A percentile compares a stretch with the other conserved stretches of the same genome.
phyloP scores from a whole-genome alignment of 2,329 filamentous ascomycete species.

The Trichoderma harzianum region DNA sequence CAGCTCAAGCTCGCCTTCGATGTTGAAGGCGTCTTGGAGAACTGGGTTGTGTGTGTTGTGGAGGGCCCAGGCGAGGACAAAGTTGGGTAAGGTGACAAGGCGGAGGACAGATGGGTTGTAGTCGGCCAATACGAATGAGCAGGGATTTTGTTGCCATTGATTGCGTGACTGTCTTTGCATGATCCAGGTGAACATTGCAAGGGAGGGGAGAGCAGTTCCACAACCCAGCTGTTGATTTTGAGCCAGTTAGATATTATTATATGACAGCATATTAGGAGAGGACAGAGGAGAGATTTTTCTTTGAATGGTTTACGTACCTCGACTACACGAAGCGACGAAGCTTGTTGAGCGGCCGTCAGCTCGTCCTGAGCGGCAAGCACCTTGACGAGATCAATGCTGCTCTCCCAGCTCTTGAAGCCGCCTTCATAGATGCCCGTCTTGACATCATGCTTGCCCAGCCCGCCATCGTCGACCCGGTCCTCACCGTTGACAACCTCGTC shows the following conservation, averaged over 20 bases:
- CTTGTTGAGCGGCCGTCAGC: constrained; percentile 30
- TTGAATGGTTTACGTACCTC: constrained; percentile 41
- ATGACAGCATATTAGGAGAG: background rate
- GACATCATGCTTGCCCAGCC: constrained; percentile 68
- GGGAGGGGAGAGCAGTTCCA: constrained; percentile 70
- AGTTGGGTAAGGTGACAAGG: constrained; percentile 75
- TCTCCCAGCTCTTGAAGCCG: constrained; percentile 89
- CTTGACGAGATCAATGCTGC: constrained; percentile 74
- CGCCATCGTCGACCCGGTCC: constrained; percentile 35
- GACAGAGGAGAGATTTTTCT: constrained; percentile 24
- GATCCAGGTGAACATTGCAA: constrained; percentile 66
- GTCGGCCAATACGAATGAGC: constrained; percentile 68
- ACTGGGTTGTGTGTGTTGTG: constrained; percentile 36
- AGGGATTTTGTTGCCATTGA: constrained; percentile 23
- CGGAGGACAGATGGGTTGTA: constrained; percentile 77
- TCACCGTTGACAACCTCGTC: constrained; percentile 39
- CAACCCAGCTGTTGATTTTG: constrained; percentile 61
- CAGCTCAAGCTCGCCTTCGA: constrained; percentile 62
- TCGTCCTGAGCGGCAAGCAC: constrained; percentile 50
- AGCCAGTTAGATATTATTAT: background rate
- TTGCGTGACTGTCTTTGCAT: constrained; percentile 30
- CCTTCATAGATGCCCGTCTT: constrained; percentile 81
- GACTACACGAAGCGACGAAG: constrained; percentile 42
- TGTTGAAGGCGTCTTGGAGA: constrained; percentile 45
- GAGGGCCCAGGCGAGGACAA: constrained; percentile 67